Evolutionary conservation across 2,329 filamentous ascomycete species (phyloP).

Genomic region (Chaetomiaceae sp.): DNA sequence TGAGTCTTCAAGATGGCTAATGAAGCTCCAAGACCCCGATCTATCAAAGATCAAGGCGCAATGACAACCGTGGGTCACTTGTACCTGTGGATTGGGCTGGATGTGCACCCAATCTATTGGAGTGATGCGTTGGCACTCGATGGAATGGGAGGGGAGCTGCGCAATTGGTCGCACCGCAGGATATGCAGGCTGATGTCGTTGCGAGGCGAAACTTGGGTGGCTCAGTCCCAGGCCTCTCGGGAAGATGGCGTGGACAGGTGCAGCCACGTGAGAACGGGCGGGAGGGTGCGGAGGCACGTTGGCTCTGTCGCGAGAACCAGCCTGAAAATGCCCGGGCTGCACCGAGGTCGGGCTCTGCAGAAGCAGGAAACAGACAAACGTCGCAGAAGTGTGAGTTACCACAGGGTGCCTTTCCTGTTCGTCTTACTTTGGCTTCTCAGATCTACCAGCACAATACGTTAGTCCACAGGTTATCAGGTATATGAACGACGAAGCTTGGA

Average conservation of each 20-base stretch:
- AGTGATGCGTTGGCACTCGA: slow-evolving; percentile 58
- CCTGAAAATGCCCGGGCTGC: slow-evolving; percentile 16
- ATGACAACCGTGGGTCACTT: slow-evolving; percentile 38
- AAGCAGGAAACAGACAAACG: slow-evolving; percentile 5
- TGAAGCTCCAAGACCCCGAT: slow-evolving; percentile 30
- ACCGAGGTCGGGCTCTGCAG: background rate
- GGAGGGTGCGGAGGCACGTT: slow-evolving; percentile 3
- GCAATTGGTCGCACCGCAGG: slow-evolving; percentile 51
- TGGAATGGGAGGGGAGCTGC: slow-evolving; percentile 48
- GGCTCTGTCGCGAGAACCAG: slow-evolving; percentile 25
- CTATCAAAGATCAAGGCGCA: slow-evolving; percentile 42
- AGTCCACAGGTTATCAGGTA: slow-evolving; percentile 30
- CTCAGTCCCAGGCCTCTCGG: slow-evolving; percentile 33
- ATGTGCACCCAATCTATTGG: slow-evolving; percentile 52
- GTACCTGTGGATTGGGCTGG: slow-evolving; percentile 42
- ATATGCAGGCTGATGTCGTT: slow-evolving; percentile 55
- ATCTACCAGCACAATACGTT: slow-evolving; percentile 40
- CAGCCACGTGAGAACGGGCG: slow-evolving; percentile 41
- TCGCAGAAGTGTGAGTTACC: slow-evolving; percentile 25
- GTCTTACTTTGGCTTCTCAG: slow-evolving; percentile 28
- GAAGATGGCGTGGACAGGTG: slow-evolving; percentile 32
- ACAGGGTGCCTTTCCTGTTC: slow-evolving; percentile 23
- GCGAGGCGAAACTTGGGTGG: slow-evolving; percentile 36
- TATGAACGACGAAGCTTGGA: slow-evolving; percentile 37
- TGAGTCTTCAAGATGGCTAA: slow-evolving; percentile 16